Evolutionary conservation across 345 rosid genomes (phyloP).

Genomic region (Cardiospermum halicacabum): DNA sequence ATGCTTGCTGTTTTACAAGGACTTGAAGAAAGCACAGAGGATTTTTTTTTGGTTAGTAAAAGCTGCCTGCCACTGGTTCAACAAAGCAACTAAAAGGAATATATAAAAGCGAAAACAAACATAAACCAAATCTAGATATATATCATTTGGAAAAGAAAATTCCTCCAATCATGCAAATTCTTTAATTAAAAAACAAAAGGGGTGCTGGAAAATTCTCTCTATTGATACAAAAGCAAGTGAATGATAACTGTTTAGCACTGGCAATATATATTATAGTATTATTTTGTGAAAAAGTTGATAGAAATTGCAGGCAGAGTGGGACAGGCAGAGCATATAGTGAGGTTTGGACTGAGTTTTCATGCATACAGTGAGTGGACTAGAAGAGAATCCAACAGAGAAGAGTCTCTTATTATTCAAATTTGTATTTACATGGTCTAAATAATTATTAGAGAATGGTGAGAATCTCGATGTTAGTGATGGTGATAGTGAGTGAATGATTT

Average conservation of each 20-base stretch:
- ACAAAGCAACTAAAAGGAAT: constrained; percentile 32
- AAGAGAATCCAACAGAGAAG: constrained; percentile 44
- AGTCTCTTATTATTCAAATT: constrained; percentile 21
- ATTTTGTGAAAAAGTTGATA: constrained; percentile 7
- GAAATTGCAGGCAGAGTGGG: constrained; percentile 20
- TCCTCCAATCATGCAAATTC: constrained; percentile 41
- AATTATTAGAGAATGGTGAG: constrained; percentile 27
- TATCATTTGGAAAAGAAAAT: constrained; percentile 31
- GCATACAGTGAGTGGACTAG: constrained; percentile 19
- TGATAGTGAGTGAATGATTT: constrained; percentile 26
- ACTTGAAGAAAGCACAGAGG: constrained; percentile 26
- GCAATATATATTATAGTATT: constrained; percentile 4
- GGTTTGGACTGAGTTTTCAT: constrained; percentile 28
- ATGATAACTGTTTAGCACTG: constrained; percentile 33
- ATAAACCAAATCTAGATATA: constrained; percentile 36
- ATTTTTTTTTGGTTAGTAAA: constrained; percentile 17
- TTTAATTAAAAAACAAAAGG: constrained; percentile 18
- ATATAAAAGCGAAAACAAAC: constrained; percentile 35
- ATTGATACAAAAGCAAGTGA: constrained; percentile 14
- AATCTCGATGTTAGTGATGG: constrained; percentile 44
- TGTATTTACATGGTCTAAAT: constrained; percentile 6
- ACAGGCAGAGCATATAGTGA: constrained; percentile 12
- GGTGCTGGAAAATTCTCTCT: constrained; percentile 18
- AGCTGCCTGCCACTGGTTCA: constrained; percentile 43
- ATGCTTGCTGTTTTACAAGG: constrained; percentile 17